phyloP scores from a whole-genome alignment of 257 asterid genomes.

The Solanum chilense region DNA sequence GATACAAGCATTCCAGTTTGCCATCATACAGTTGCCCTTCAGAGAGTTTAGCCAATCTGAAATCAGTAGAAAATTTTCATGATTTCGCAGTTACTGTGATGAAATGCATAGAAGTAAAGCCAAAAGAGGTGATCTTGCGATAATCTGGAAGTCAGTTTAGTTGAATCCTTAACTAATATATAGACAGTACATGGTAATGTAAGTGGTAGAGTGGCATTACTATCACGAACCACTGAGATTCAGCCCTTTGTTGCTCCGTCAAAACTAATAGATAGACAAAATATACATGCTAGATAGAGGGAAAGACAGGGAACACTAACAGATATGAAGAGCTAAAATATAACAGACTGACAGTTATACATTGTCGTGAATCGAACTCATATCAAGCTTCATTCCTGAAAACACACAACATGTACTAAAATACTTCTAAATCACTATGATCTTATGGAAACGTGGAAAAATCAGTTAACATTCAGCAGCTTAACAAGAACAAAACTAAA shows the following conservation, averaged over 20 bases:
- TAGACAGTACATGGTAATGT: not conserved
- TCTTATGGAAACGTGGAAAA: not conserved
- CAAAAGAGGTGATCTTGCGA: not conserved
- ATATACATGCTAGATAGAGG: not conserved
- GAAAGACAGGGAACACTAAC: not conserved
- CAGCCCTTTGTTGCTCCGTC: not conserved
- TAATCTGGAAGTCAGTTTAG: not conserved
- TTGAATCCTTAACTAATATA: not conserved
- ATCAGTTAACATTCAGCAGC: not conserved
- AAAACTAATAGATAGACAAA: not conserved
- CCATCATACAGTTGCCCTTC: constrained; percentile 87
- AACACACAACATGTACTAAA: not conserved
- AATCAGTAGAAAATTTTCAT: not conserved
- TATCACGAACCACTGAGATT: not conserved
- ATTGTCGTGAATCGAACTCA: not conserved
- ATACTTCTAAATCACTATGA: not conserved
- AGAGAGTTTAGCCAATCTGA: constrained; percentile 87
- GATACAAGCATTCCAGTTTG: constrained; percentile 78
- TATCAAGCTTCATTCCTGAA: not conserved
- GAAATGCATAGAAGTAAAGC: not conserved
- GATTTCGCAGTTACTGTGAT: too few relatives aligned
- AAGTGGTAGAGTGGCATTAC: not conserved
- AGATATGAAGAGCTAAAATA: not conserved
- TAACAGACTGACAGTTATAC: not conserved
- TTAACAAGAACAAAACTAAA: not conserved